These are phyloP conservation scores for Pyropia yezoensis DNA, from an alignment of 23 red algal genomes.

Conservation along the genomic window DNA sequence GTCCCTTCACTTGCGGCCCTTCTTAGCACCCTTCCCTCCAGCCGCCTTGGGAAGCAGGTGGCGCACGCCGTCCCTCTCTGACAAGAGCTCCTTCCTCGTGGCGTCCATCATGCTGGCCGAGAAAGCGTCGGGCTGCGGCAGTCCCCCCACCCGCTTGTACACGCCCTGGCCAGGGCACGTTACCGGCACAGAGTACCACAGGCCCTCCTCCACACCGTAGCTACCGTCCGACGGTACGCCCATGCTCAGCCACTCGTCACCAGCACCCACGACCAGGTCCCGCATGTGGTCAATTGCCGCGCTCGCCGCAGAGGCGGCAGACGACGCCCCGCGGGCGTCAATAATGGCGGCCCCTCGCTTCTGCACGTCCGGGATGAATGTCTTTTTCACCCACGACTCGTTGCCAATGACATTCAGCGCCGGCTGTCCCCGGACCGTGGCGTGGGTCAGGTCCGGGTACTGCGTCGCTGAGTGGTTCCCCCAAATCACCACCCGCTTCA, in stretches of 20 bases:
- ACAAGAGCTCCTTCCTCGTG: conserved; percentile 79
- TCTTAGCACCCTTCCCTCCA: conserved; percentile 5
- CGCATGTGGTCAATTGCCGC: conserved; percentile 87
- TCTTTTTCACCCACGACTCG: conserved; percentile 56
- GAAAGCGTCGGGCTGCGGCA: conserved; percentile 75
- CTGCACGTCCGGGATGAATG: conserved; percentile 91
- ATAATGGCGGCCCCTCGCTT: conserved; percentile 97
- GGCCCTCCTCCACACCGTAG: conserved; percentile 79
- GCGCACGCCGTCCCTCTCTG: conserved; percentile 90
- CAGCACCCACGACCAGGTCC: conserved; percentile 71
- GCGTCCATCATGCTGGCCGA: conserved; percentile 85
- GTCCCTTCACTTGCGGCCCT: background rate
- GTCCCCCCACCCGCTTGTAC: conserved; percentile 58
- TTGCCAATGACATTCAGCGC: conserved; percentile 56
- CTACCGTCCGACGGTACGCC: conserved; percentile 68
- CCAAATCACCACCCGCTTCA: conserved; percentile 89
- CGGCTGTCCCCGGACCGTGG: conserved; percentile 47
- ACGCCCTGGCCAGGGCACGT: conserved; percentile 63
- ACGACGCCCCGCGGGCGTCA: conserved; percentile 66
- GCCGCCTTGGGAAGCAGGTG: conserved; percentile 60
- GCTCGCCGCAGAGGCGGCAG: conserved; percentile 75
- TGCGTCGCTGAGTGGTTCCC: conserved; percentile 94
- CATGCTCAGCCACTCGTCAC: conserved; percentile 72
- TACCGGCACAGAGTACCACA: conserved; percentile 91
- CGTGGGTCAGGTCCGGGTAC: conserved; percentile 89